Evolutionary conservation across 192 early-diverging fungal genomes (phyloP).

Genomic region (Coemansia sp.): DNA sequence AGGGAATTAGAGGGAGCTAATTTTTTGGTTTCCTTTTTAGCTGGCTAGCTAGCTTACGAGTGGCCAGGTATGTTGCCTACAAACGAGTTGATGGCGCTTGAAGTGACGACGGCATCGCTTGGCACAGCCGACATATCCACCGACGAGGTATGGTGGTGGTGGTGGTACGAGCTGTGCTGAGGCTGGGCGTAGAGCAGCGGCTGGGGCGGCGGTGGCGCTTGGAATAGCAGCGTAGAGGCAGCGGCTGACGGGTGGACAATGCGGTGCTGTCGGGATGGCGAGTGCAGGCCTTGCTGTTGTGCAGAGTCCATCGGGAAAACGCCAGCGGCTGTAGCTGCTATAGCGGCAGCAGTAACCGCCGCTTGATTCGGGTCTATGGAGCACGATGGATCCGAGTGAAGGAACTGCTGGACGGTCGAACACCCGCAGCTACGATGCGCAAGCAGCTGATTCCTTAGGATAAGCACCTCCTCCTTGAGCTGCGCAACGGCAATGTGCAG

Average conservation of each 20-base stretch:
- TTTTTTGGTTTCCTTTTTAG: too few relatives aligned
- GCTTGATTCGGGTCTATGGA: constrained; percentile 12
- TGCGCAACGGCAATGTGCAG: constrained; percentile 45
- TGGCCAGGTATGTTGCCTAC: background rate
- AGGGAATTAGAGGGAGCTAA: too few relatives aligned
- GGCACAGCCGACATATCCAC: constrained; percentile 17
- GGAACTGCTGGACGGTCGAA: constrained; percentile 58
- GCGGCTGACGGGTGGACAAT: constrained; percentile 4
- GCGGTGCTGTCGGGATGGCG: background rate
- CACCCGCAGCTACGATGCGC: constrained; percentile 58
- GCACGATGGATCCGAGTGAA: constrained; percentile 16
- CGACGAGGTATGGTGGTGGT: constrained; percentile 14
- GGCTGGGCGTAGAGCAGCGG: constrained; percentile 8
- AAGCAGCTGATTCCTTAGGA: constrained; percentile 58
- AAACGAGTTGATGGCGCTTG: background rate
- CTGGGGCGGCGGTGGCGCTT: constrained; percentile 17
- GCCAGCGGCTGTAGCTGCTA: constrained; percentile 7
- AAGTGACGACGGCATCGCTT: background rate
- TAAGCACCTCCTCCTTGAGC: constrained; percentile 55
- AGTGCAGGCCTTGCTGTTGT: constrained; percentile 2
- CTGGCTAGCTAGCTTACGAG: background rate
- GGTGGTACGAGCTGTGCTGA: constrained; percentile 13
- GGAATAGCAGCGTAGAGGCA: constrained; percentile 12
- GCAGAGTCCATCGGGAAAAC: background rate
- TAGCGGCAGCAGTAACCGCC: constrained; percentile 17